Base-by-base conservation (phyloP, 169 alveolate species). In the Blepharisma undulans region DNA sequence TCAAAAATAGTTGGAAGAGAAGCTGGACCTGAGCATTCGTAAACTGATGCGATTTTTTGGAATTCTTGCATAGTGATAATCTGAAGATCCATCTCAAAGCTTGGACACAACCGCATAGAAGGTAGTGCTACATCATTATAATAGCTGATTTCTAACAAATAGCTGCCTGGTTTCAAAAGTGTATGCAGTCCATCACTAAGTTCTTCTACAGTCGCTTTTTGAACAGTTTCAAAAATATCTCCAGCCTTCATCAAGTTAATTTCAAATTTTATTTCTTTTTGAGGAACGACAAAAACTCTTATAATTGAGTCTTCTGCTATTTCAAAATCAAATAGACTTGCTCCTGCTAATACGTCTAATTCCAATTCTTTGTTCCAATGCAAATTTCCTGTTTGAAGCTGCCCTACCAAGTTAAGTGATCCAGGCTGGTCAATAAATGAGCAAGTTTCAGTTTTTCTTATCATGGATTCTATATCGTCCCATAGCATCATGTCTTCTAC, bases 401-500 rank as follows among this genome's bases (percentile, higher is more conserved):
- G 36, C 8, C 91, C 91, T 22, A 86, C 66, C 25, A 60, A 3
- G 85, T 86, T 86, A 27, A 86, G 84, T 61, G 66, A 25, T 19
- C 66, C 80, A 86, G 91, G 84, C 72, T 29, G 82, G 25, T 72
- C 84, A 30, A 48, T 27, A 72, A 61, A 61, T 1, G n/a, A 61
- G 84, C 91, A 86, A 22, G 84, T 86, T 86, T 86, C 84, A 60
- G 91, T 27, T 29, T 60, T 86, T 12, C 36, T 60, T 19, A 72
- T 22, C 60, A 86, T 27, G 32, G 91, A 29, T 12, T 59, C 72
- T 21, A 30, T 30, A 27, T 60, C 48, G 48, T 86, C 84, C 91
- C 91, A 86, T 21, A 86, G 29, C 22, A 60, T 48, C 30, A 86
- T 48, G 72, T 86, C 91, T 36, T 86, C 91, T 36, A 86, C 33